phyloP scores from a whole-genome alignment of 768 basidiomycete genomes.

The Crucibulum laeve region DNA sequence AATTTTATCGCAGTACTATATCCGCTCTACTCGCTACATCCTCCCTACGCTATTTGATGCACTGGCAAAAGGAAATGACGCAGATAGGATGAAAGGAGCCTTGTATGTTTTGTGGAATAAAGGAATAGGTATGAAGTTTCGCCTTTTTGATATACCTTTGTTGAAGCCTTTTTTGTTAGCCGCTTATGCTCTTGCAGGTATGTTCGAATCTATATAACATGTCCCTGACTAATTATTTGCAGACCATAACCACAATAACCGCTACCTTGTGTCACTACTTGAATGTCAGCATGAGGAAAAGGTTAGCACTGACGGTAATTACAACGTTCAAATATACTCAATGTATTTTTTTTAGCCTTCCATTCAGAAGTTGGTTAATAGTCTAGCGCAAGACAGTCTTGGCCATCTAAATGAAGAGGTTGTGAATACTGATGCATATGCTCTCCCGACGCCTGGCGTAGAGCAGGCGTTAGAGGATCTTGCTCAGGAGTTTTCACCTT shows the following conservation, averaged over 20 bases:
- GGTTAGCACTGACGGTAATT: conserved; percentile 30
- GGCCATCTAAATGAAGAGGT: conserved; percentile 60
- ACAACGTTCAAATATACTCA: too few relatives aligned
- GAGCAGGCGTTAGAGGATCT: conserved; percentile 45
- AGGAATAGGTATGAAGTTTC: conserved; percentile 47
- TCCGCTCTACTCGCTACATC: conserved; percentile 65
- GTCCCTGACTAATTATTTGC: conserved; percentile 6
- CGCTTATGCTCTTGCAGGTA: conserved; percentile 63
- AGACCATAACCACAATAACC: conserved; percentile 56
- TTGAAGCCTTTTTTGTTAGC: conserved; percentile 28
- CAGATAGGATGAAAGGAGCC: conserved; percentile 94
- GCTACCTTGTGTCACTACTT: conserved; percentile 59
- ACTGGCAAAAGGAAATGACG: conserved; percentile 70
- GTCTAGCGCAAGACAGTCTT: conserved; percentile 59
- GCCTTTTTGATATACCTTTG: conserved; percentile 3
- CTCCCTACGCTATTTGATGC: conserved; percentile 60
- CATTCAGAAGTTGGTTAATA: conserved; percentile 65
- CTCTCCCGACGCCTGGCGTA: conserved; percentile 42
- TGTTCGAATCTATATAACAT: neutral
- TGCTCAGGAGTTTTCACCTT: conserved; percentile 42
- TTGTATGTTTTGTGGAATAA: conserved; percentile 77
- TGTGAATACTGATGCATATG: conserved; percentile 58
- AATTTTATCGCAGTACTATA: conserved; percentile 46
- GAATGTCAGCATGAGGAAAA: conserved; percentile 86
- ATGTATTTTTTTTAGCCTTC: conserved; percentile 59